Evolutionary conservation across 495 filamentous ascomycete species (phyloP).

Genomic region (Tuber magnatum): DNA sequence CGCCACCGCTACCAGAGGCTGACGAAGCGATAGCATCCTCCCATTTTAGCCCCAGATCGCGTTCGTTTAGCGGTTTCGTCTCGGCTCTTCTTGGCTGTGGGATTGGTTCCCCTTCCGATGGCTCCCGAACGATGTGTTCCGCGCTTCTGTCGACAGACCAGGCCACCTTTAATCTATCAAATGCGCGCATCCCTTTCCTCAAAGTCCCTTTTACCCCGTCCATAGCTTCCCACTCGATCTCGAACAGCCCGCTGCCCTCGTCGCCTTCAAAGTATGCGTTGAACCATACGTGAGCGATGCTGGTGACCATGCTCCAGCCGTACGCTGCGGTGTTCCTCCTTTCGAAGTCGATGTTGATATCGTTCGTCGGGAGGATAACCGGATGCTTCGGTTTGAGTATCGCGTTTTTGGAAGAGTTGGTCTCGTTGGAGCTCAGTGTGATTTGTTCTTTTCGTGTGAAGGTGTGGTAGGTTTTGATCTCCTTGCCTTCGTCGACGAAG

Average conservation of each 20-base stretch:
- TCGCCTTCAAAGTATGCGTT: slow-evolving; percentile 87
- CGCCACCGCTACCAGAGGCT: neutral
- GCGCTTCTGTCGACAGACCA: slow-evolving; percentile 50
- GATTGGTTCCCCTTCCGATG: slow-evolving; percentile 26
- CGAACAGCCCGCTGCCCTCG: slow-evolving; percentile 51
- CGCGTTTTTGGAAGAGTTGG: slow-evolving; percentile 48
- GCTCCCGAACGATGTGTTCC: slow-evolving; percentile 28
- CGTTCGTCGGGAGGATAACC: slow-evolving; percentile 62
- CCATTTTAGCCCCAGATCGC: slow-evolving; percentile 22
- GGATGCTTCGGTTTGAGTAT: slow-evolving; percentile 65
- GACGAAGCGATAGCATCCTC: neutral
- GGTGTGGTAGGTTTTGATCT: slow-evolving; percentile 73
- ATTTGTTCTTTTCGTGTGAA: slow-evolving; percentile 68
- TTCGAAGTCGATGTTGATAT: slow-evolving; percentile 86
- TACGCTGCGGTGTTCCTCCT: slow-evolving; percentile 67
- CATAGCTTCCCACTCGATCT: slow-evolving; percentile 56
- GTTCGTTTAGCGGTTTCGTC: slow-evolving; percentile 18
- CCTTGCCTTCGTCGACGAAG: slow-evolving; percentile 77
- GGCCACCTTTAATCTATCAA: slow-evolving; percentile 79
- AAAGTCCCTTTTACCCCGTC: slow-evolving; percentile 57
- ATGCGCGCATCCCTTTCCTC: slow-evolving; percentile 69
- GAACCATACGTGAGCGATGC: slow-evolving; percentile 93
- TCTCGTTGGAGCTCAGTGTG: slow-evolving; percentile 56
- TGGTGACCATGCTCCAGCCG: slow-evolving; percentile 81
- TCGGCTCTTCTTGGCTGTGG: slow-evolving; percentile 18